phyloP scores from a whole-genome alignment of 73 alveolate genomes.

The Paraurostyla sp. region DNA sequence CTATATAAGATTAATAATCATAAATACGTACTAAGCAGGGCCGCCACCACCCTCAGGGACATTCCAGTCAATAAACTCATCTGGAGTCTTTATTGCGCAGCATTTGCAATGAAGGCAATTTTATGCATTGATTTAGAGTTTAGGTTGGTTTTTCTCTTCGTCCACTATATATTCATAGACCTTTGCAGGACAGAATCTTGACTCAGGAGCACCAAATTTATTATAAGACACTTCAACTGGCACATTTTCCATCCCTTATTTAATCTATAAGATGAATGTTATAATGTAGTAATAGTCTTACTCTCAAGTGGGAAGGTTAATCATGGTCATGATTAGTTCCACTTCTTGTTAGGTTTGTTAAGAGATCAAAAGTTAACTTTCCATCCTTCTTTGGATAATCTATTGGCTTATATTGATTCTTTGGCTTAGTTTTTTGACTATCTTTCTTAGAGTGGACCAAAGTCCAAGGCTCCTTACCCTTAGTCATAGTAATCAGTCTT shows the following conservation, averaged over 20 bases:
- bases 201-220: conserved; percentile 93
- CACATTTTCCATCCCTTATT: conserved; percentile 76
- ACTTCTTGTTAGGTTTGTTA: conserved; percentile 89
- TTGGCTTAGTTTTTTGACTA: conserved; percentile 69
- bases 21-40: conserved; percentile 84
- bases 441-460: conserved; percentile 66
- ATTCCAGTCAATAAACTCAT: conserved; percentile 94
- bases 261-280: conserved; percentile 32
- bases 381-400: conserved; percentile 97
- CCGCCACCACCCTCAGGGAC: conserved; percentile 99
- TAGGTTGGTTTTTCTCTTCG: conserved; percentile 60
- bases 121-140: conserved; percentile 90
- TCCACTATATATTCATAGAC: conserved; percentile 92
- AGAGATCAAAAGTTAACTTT: conserved; percentile 90
- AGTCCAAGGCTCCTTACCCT: conserved; percentile 92
- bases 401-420: conserved; percentile 76
- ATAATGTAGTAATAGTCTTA: no score
- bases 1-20: background rate
- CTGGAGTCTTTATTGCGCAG: conserved; percentile 93
- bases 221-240: conserved; percentile 68
- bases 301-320: conserved; percentile 94
- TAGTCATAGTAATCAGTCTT: conserved; percentile 71
- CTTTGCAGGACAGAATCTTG: conserved; percentile 97
- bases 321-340: conserved; percentile 97
- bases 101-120: conserved; percentile 98